A percentile compares a stretch with the other conserved stretches of the same genome.
These are phyloP conservation scores for Seminavis robusta DNA, from an alignment of 108 stramenopile species.

Conservation along the genomic window DNA sequence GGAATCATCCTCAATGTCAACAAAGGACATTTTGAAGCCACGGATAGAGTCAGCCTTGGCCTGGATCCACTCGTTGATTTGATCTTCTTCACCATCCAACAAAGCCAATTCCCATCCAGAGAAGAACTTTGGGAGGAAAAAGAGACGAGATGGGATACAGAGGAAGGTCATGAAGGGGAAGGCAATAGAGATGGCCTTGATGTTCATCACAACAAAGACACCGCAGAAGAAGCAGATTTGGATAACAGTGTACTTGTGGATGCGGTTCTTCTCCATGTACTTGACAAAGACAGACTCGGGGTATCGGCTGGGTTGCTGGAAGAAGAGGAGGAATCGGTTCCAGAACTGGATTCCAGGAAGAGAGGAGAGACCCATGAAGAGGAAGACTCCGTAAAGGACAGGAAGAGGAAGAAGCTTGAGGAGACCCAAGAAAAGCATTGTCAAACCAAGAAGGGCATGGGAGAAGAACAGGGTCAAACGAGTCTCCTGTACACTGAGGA, in stretches of 20 bases:
- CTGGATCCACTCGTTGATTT: slow-evolving; percentile 25
- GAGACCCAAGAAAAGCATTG: slow-evolving; percentile 15
- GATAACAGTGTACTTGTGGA: slow-evolving; percentile 38
- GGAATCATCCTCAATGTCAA: no score
- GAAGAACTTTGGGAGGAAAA: slow-evolving; percentile 40
- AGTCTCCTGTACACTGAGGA: slow-evolving; percentile 35
- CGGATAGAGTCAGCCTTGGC: no score
- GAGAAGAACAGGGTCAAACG: slow-evolving; percentile 29
- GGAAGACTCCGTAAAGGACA: slow-evolving; percentile 31
- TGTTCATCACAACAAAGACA: slow-evolving; percentile 34
- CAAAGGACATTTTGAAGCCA: no score
- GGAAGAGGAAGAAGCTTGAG: slow-evolving; percentile 36
- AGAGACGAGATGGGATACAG: slow-evolving; percentile 45
- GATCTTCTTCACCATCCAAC: slow-evolving; percentile 33
- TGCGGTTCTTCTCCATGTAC: slow-evolving; percentile 18
- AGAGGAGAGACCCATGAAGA: slow-evolving; percentile 46
- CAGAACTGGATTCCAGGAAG: slow-evolving; percentile 39
- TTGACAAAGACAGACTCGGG: slow-evolving; percentile 22
- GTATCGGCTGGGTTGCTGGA: slow-evolving; percentile 37
- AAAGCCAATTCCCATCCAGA: slow-evolving; percentile 32
- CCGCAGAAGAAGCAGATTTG: slow-evolving; percentile 35
- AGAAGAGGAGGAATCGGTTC: slow-evolving; percentile 46
- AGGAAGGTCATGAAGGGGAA: slow-evolving; percentile 42
- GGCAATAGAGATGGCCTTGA: slow-evolving; percentile 38
- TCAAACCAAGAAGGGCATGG: slow-evolving; percentile 21